Base-by-base conservation (phyloP, 352 stramenopile genomes). In the Phytophthora chlamydospora region DNA sequence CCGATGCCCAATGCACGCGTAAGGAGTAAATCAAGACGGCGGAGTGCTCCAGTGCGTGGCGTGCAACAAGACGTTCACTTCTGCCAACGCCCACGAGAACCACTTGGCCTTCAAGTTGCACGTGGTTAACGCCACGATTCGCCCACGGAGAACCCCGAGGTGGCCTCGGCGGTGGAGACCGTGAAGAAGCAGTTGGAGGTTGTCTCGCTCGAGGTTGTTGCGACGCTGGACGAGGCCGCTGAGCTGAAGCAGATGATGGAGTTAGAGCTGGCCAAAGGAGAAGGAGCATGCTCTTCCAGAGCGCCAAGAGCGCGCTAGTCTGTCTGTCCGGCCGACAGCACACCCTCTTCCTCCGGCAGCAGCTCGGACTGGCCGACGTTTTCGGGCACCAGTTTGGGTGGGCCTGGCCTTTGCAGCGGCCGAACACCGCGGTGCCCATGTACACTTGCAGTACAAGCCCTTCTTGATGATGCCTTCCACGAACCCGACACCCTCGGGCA, bases 101-200 rank as follows among this genome's bases (percentile, higher is more conserved):
- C 89, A 97, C 71, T 63, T 94, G 58, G 57, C 59, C 10, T 92
- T 80, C 24, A 97, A 97, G 73, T 95, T 93, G 61, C 89, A 97
- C 68, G 19, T 88, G 44, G 68, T 68, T 27, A 92, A 92, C 47
- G 83, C 75, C 17, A 95, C 94, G 75, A 89, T n/a, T n/a, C n/a
- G n/a, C n/a, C n/a, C n/a, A n/a, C n/a, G n/a, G n/a, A 93, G 61
- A 79, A 83, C 47, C 76, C 78, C 8, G 61, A 75, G 40, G 21
- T 68, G 7, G 70, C 60, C 6, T 71, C 77, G 16, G 66, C 56
- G 3, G 78, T 93, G 35, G 78, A 85, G 38, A 91, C 73, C 27
- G 91, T 88, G 12, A 73, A 78, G 48, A 93, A 90, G 68, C 75
- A 85, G 51, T 58, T 94, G 52, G 69, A 89, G 33, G 44, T 85